phyloP scores from a whole-genome alignment of 805 yeast species.

The Maudiozyma pseudohumilis region DNA sequence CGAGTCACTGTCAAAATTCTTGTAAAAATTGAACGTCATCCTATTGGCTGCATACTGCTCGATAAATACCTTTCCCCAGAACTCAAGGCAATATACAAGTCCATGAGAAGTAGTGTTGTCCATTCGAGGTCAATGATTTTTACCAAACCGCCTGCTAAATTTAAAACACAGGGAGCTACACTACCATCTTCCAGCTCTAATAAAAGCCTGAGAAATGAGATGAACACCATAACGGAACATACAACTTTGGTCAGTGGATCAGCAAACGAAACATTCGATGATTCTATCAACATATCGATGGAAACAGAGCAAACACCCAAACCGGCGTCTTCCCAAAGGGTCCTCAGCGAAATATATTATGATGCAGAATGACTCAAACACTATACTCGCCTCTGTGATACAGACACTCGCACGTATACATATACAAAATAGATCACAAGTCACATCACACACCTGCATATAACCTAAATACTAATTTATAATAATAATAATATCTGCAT shows the following conservation, averaged over 20 bases:
- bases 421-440: not conserved
- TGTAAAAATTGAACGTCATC: constrained; percentile 13
- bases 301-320: not conserved
- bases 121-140: not conserved
- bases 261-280: not conserved
- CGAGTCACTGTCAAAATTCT: constrained; percentile 10
- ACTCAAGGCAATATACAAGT: not conserved
- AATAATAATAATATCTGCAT: not conserved
- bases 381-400: too few species aligned
- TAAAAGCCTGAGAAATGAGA: not conserved
- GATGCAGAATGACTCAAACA: not conserved
- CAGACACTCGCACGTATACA: too few species aligned
- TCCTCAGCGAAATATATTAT: not conserved
- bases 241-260: not conserved
- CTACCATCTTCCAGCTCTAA: not conserved
- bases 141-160: not conserved
- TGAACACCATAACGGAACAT: not conserved
- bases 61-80: constrained; percentile 4
- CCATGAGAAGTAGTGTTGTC: not conserved
- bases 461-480: not conserved
- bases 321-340: not conserved
- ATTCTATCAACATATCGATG: not conserved
- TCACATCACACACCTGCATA: not conserved
- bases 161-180: not conserved
- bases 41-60: constrained; percentile 15